phyloP scores from a whole-genome alignment of 23 red algal genomes.

The Agarophyton chilense region DNA sequence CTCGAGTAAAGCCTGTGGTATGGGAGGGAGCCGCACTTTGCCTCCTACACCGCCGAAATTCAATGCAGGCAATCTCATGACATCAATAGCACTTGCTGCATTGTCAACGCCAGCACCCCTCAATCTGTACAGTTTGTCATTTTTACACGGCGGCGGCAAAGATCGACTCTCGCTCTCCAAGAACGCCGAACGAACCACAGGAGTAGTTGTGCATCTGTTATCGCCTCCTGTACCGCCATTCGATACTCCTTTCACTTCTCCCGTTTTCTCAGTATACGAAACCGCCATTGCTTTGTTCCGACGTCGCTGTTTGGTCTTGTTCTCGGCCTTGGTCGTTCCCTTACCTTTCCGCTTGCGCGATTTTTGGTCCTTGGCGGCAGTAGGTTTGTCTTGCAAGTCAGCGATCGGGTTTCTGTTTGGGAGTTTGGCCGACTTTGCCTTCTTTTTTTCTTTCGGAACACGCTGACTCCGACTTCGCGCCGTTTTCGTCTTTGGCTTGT shows the following conservation, averaged over 20 bases:
- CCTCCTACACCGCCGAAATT: neutral
- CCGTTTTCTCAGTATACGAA: too few species aligned
- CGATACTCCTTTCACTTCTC: too few species aligned
- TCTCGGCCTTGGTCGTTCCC: neutral
- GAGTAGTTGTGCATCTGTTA: neutral
- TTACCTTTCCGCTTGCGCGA: neutral
- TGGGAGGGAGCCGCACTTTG: too few species aligned
- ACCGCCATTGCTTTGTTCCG: neutral
- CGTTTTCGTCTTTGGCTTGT: neutral
- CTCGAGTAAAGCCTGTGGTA: too few species aligned
- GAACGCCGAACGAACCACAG: neutral
- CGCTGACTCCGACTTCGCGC: too few species aligned
- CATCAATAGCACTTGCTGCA: too few species aligned
- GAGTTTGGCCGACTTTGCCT: neutral
- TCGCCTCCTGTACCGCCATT: too few species aligned
- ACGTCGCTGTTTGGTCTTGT: neutral
- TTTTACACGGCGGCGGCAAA: neutral
- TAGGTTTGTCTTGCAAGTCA: neutral
- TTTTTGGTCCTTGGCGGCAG: neutral
- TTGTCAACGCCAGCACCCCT: too few species aligned
- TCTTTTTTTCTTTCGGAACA: neutral
- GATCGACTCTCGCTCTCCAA: neutral
- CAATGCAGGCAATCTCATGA: too few species aligned
- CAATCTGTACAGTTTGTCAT: neutral
- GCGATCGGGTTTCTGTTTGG: neutral